These are phyloP conservation scores for Alternaria angustiovoidea DNA, from an alignment of 2,329 filamentous ascomycete genomes.

Conservation along the genomic window DNA sequence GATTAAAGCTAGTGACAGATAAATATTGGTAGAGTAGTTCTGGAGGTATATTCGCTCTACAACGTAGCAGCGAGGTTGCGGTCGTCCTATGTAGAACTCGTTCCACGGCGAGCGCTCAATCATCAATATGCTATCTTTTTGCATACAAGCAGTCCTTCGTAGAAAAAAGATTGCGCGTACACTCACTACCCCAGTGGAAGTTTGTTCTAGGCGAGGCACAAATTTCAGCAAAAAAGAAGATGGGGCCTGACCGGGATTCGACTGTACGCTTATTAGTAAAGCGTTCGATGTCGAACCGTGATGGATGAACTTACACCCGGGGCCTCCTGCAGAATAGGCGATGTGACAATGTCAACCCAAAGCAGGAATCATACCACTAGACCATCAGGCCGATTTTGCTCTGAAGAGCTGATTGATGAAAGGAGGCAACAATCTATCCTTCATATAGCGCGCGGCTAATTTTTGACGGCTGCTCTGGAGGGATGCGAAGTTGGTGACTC, in stretches of 20 bases:
- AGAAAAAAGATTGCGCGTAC: not conserved
- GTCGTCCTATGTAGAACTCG: not conserved
- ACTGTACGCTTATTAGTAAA: conserved; percentile 25
- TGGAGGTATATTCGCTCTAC: not conserved
- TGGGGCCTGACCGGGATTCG: conserved; percentile 42
- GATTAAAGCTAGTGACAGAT: conserved; percentile 33
- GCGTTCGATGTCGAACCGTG: conserved; percentile 14
- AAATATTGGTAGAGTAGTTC: conserved; percentile 31
- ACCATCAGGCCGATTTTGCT: conserved; percentile 7
- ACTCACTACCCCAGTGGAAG: accelerated
- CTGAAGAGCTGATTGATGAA: not conserved
- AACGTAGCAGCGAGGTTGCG: not conserved
- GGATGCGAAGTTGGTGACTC: not conserved
- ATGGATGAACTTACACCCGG: conserved; percentile 37
- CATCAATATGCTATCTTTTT: not conserved
- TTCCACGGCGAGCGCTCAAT: not conserved
- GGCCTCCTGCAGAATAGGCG: conserved; percentile 38
- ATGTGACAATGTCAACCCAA: conserved; percentile 15
- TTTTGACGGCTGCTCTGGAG: not conserved
- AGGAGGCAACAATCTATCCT: no score
- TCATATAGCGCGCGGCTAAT: accelerated
- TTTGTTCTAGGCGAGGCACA: not conserved
- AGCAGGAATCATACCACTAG: conserved; percentile 44
- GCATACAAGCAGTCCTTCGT: not conserved
- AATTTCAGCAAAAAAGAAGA: conserved; percentile 20